A percentile compares a stretch with the other conserved stretches of the same genome.
phyloP scores from a whole-genome alignment of 202 grass and related monocot species.

The Bolboschoenoplectus hybrid region DNA sequence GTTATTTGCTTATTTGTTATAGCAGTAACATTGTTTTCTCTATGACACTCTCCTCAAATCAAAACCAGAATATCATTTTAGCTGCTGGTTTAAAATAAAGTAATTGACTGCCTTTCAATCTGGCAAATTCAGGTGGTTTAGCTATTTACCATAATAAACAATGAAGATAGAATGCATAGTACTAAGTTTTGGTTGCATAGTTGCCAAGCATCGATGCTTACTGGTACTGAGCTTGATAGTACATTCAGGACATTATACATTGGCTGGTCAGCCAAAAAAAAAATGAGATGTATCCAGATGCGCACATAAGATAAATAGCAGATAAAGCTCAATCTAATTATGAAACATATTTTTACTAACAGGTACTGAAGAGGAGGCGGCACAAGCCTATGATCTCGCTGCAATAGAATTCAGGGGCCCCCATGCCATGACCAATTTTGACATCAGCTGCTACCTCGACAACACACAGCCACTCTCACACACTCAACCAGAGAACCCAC shows the following conservation, averaged over 20 bases:
- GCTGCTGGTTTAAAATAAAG: no score
- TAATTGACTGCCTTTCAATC: no score
- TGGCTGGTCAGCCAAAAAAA: background rate
- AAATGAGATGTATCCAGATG: background rate
- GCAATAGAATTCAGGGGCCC: conserved; percentile 57
- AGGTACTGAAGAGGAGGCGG: conserved; percentile 74
- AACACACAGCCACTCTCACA: conserved; percentile 23
- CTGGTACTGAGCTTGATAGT: background rate
- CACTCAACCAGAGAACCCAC: background rate
- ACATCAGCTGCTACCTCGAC: conserved; percentile 52
- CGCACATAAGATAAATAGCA: conserved; percentile 2
- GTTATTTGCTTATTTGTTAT: background rate
- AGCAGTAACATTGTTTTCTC: background rate
- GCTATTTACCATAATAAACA: conserved; percentile 17
- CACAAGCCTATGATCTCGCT: conserved; percentile 74
- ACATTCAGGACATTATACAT: background rate
- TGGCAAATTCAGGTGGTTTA: background rate
- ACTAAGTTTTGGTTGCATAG: background rate
- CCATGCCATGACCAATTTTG: conserved; percentile 77
- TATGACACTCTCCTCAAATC: background rate
- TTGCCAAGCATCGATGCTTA: background rate
- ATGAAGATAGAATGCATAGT: background rate
- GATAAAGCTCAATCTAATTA: conserved; percentile 30
- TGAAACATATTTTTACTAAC: conserved; percentile 24
- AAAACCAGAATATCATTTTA: background rate